Percentiles rank a stretch among this genome's conserved stretches.
Evolutionary conservation across 2,329 filamentous ascomycete genomes (phyloP).

Genomic region (Metarhizium sp.): DNA sequence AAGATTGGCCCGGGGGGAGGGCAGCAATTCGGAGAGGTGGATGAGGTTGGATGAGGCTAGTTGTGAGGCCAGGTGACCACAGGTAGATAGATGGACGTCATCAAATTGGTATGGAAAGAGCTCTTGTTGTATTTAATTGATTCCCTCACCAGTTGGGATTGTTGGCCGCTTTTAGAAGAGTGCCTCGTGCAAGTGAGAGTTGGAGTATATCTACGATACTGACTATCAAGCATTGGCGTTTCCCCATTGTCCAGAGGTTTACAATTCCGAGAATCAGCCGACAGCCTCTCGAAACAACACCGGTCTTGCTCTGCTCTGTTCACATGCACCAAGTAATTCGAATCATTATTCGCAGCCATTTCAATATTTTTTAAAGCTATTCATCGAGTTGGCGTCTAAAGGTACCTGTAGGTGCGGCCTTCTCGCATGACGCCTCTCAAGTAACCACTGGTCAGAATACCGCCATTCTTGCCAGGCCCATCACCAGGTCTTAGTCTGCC

Average conservation of each 20-base stretch:
- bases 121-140: no score
- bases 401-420: background rate
- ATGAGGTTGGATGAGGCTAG: background rate
- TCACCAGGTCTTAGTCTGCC: background rate
- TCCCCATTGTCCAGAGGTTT: background rate
- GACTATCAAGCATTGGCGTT: no score
- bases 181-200: no score
- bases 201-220: no score
- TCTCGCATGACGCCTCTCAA: background rate
- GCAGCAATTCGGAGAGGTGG: background rate
- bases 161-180: no score
- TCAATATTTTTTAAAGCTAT: background rate
- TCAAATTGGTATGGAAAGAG: background rate
- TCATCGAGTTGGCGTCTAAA: background rate
- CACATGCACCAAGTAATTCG: background rate
- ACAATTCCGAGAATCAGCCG: constrained; percentile 6
- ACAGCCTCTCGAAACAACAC: background rate
- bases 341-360: background rate
- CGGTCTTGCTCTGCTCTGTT: background rate
- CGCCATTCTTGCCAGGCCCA: background rate
- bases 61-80: background rate
- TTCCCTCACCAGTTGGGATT: no score
- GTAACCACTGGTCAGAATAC: background rate
- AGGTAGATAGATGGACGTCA: background rate
- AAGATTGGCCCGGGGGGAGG: background rate